Evolutionary conservation across 495 filamentous ascomycete genomes (phyloP).

Genomic region (Paragyromitra xinjiangensis): DNA sequence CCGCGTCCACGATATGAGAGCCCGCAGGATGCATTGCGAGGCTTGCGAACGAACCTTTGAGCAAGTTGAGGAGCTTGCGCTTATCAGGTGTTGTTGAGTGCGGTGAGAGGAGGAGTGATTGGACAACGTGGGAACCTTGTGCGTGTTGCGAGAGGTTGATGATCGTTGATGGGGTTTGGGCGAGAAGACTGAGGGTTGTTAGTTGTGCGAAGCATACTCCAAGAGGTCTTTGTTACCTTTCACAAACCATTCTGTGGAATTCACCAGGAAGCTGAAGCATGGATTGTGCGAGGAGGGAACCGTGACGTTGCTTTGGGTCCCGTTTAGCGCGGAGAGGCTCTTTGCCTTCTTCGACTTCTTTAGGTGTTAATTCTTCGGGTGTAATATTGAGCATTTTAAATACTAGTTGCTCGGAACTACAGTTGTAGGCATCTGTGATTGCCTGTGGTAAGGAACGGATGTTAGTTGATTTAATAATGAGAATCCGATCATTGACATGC

Average conservation of each 20-base stretch:
- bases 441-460: conserved; percentile 39
- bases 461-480: conserved; percentile 21
- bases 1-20: conserved; percentile 78
- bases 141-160: conserved; percentile 67
- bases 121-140: conserved; percentile 74
- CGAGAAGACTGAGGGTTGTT: conserved; percentile 57
- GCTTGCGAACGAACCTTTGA: conserved; percentile 67
- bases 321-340: conserved; percentile 53
- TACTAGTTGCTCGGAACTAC: conserved; percentile 43
- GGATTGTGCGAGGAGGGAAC: conserved; percentile 71
- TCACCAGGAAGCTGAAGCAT: conserved; percentile 70
- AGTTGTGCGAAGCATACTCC: background rate
- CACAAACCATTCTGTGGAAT: conserved; percentile 67
- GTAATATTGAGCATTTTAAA: conserved; percentile 56
- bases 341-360: conserved; percentile 61
- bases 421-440: conserved; percentile 47
- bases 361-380: conserved; percentile 37
- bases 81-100: conserved; percentile 62
- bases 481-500: conserved; percentile 14
- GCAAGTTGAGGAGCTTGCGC: conserved; percentile 69
- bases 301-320: conserved; percentile 61
- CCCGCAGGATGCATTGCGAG: conserved; percentile 76
- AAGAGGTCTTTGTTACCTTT: conserved; percentile 59
- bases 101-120: conserved; percentile 70
- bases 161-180: conserved; percentile 59